Evolutionary conservation across 1,139 yeast genomes (phyloP).

Genomic region (Tardiomyces depauwii): DNA sequence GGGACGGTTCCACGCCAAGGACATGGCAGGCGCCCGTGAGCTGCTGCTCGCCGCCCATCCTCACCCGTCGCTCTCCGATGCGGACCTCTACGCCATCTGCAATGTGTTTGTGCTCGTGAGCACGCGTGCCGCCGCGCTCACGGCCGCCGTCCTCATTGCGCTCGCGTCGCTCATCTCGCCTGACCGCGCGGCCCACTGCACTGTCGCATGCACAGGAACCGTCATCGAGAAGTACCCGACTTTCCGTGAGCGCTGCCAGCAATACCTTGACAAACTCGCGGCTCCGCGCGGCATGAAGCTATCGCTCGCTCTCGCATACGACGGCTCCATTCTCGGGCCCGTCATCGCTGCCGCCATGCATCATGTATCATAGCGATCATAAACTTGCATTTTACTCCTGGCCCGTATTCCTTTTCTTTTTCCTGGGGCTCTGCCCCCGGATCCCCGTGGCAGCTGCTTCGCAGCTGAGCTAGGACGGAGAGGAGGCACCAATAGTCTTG

Average conservation of each 20-base stretch:
- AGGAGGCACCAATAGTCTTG: too few species aligned
- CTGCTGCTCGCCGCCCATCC: constrained; percentile 14
- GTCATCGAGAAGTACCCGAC: constrained; percentile 83
- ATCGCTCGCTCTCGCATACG: constrained; percentile 13
- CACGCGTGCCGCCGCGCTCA: constrained; percentile 66
- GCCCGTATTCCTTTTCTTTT: too few species aligned
- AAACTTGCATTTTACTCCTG: too few species aligned
- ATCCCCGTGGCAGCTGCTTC: too few species aligned
- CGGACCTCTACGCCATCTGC: constrained; percentile 37
- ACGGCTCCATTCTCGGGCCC: constrained; percentile 23
- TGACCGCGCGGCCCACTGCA: constrained; percentile 17
- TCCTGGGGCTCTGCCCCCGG: too few species aligned
- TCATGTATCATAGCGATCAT: constrained; percentile 1
- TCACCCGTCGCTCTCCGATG: constrained; percentile 7
- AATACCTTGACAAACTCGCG: constrained; percentile 17
- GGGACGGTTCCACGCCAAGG: constrained; percentile 10
- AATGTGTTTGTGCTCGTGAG: constrained; percentile 58
- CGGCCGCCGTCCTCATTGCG: constrained; percentile 68
- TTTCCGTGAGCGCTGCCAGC: constrained; percentile 41
- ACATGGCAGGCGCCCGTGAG: constrained; percentile 12
- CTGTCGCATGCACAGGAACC: constrained; percentile 82
- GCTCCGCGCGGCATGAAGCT: constrained; percentile 12
- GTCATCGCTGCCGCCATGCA: constrained; percentile 24
- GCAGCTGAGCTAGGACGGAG: too few species aligned
- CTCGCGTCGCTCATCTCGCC: constrained; percentile 6